Evolutionary conservation across 1,284 basidiomycete genomes (phyloP).

Genomic region (Singerocomus rubriflavus): DNA sequence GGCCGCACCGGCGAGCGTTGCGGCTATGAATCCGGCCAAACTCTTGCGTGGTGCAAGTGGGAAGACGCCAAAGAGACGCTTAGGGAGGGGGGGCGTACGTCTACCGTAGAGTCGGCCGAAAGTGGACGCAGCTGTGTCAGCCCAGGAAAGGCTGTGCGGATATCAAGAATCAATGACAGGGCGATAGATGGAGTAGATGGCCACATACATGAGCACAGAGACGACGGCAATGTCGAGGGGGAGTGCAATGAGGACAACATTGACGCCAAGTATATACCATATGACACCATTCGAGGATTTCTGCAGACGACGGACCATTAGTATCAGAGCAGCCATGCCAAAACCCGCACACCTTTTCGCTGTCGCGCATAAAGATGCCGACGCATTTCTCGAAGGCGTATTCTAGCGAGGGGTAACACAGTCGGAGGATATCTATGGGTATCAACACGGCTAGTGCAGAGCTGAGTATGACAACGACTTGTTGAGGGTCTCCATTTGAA

Average conservation of each 20-base stretch:
- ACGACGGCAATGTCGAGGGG: constrained; percentile 88
- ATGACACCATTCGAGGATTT: constrained; percentile 83
- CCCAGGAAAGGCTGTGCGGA: constrained; percentile 84
- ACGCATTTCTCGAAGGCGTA: constrained; percentile 72
- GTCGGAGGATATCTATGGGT: constrained; percentile 76
- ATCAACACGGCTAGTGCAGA: constrained; percentile 68
- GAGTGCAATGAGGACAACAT: constrained; percentile 76
- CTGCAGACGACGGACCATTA: constrained; percentile 32
- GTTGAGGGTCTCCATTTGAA: constrained; percentile 51
- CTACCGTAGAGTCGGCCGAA: constrained; percentile 85
- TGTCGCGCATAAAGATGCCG: constrained; percentile 92
- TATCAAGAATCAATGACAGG: background rate
- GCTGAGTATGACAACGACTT: constrained; percentile 65
- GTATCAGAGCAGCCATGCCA: background rate
- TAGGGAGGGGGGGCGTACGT: constrained; percentile 73
- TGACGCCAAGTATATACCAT: constrained; percentile 93
- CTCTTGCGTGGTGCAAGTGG: constrained; percentile 85
- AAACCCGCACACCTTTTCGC: constrained; percentile 66
- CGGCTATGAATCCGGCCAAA: constrained; percentile 87
- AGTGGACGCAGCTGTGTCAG: constrained; percentile 93
- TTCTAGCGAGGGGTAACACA: constrained; percentile 70
- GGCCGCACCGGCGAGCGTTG: constrained; percentile 70
- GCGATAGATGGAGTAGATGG: background rate
- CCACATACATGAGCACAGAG: constrained; percentile 79
- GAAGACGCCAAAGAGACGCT: constrained; percentile 52